These are phyloP conservation scores for Xanthoparmelia taractica DNA, from an alignment of 495 filamentous ascomycete species.

Conservation along the genomic window DNA sequence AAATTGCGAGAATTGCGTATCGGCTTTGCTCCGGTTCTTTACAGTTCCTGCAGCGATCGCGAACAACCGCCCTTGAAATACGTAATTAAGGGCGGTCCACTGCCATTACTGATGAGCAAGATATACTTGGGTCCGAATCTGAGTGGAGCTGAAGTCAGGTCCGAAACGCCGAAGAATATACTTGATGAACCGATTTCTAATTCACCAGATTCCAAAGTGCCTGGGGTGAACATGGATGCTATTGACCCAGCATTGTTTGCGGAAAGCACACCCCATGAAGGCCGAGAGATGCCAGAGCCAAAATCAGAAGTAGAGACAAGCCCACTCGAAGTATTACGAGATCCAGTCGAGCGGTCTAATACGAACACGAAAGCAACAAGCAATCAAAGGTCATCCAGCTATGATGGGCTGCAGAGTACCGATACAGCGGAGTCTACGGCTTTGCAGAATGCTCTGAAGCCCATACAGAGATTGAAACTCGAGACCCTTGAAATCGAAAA, in stretches of 20 bases:
- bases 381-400: neutral
- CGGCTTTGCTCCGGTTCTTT: constrained; percentile 60
- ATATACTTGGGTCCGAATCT: constrained; percentile 1
- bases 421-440: neutral
- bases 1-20: constrained; percentile 69
- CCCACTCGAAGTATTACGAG: neutral
- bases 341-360: neutral
- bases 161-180: neutral
- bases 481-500: constrained; percentile 77
- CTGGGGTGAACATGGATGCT: neutral
- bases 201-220: neutral
- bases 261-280: neutral
- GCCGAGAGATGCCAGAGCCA: neutral
- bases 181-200: neutral
- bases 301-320: constrained; percentile 1
- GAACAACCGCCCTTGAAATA: neutral
- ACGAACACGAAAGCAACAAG: neutral
- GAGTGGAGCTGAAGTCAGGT: neutral
- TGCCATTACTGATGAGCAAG: constrained; percentile 18
- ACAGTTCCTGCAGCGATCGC: constrained; percentile 16
- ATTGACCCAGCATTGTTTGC: constrained; percentile 19
- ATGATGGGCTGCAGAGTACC: neutral
- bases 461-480: constrained; percentile 49
- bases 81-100: constrained; percentile 9
- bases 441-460: neutral